Conservation (phyloP, 306 rosid species). For the Quercus rubra region DNA sequence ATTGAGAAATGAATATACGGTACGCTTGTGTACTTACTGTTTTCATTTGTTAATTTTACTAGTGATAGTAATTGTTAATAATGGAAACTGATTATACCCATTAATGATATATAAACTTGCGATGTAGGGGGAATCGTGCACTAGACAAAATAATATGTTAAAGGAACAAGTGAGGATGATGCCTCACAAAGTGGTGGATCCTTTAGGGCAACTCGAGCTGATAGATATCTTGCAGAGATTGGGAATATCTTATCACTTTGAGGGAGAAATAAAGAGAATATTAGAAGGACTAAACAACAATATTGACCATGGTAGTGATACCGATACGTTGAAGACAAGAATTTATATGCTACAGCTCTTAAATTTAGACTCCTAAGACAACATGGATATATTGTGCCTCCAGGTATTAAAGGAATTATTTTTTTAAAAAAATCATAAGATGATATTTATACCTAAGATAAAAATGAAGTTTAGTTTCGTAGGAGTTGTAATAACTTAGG, state of each 20-base stretch:
- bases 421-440: too few species aligned
- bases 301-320: not conserved
- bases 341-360: constrained; percentile 21
- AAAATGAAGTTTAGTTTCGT: too few species aligned
- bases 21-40: too few species aligned
- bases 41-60: too few species aligned
- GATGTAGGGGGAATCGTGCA: constrained; percentile 6
- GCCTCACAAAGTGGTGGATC: constrained; percentile 1
- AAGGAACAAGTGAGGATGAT: constrained; percentile 15
- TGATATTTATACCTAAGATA: too few species aligned
- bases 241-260: constrained; percentile 39
- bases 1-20: not conserved
- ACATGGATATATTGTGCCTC: constrained; percentile 25
- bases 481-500: too few species aligned
- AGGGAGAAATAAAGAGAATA: constrained; percentile 3
- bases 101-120: not conserved
- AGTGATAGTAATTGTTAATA: too few species aligned
- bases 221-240: constrained; percentile 33
- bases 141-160: not conserved
- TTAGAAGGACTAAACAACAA: not conserved
- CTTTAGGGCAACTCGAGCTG: constrained; percentile 16
- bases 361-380: constrained; percentile 33
- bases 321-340: not conserved
- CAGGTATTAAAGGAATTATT: constrained; percentile 1
- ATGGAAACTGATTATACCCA: too few species aligned